Conservation (phyloP, 495 filamentous ascomycete species). For the Daldinia grandis region DNA sequence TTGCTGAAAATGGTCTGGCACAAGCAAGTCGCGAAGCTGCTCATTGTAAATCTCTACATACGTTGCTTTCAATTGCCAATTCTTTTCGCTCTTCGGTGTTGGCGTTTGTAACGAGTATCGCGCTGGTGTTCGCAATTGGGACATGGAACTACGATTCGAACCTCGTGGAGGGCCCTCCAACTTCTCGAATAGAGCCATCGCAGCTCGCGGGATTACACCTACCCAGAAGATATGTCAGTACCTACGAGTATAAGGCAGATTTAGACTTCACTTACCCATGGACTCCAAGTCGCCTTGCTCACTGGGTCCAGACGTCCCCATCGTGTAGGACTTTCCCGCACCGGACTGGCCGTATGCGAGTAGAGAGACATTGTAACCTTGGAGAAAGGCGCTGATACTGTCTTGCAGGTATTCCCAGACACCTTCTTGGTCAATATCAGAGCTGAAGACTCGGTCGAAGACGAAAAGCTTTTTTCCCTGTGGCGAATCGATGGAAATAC, state of each 20-base stretch:
- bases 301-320: slow-evolving; percentile 91
- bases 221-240: slow-evolving; percentile 13
- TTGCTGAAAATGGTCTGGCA: slow-evolving; percentile 74
- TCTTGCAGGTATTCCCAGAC: slow-evolving; percentile 95
- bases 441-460: slow-evolving; percentile 92
- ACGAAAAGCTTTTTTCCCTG: slow-evolving; percentile 94
- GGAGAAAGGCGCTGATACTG: slow-evolving; percentile 87
- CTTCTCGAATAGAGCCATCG: slow-evolving; percentile 85
- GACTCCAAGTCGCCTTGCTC: slow-evolving; percentile 78
- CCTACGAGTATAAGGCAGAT: neutral
- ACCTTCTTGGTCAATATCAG: slow-evolving; percentile 84
- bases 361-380: slow-evolving; percentile 99
- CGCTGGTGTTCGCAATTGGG: slow-evolving; percentile 80
- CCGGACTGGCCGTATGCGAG: slow-evolving; percentile 99
- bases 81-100: slow-evolving; percentile 73
- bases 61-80: slow-evolving; percentile 92
- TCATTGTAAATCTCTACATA: slow-evolving; percentile 99
- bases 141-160: slow-evolving; percentile 70
- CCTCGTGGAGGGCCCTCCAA: slow-evolving; percentile 66
- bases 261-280: slow-evolving; percentile 73
- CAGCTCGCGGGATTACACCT: slow-evolving; percentile 96
- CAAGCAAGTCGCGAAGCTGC: slow-evolving; percentile 86
- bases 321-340: slow-evolving; percentile 99
- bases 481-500: slow-evolving; percentile 84
- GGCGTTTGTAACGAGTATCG: slow-evolving; percentile 74